Conservation (phyloP, 1,139 yeast genomes). For the Pichia sp. region DNA sequence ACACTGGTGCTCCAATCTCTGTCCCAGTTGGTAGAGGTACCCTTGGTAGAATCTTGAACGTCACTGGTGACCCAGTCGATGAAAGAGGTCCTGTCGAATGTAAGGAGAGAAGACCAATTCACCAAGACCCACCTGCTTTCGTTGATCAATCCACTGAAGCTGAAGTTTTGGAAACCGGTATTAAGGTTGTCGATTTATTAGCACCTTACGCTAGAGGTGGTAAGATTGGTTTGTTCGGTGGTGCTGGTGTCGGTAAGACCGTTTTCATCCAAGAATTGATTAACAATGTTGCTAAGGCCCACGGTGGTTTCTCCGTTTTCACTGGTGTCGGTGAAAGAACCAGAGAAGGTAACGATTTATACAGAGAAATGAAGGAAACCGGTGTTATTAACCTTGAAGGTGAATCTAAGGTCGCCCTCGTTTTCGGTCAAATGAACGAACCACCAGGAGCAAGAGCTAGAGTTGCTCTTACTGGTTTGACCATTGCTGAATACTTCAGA, state of each 20-base stretch:
- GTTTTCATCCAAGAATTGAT: conserved; percentile 99
- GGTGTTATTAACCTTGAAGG: conserved; percentile 99
- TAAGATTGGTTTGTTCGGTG: conserved; percentile 99
- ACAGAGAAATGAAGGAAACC: conserved; percentile 99
- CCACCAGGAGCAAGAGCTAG: conserved; percentile 99
- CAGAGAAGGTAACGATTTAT: conserved; percentile 99
- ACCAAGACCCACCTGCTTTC: conserved; percentile 95
- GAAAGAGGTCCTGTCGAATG: conserved; percentile 98
- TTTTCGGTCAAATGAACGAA: conserved; percentile 99
- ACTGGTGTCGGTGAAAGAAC: conserved; percentile 99
- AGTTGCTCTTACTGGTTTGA: conserved; percentile 99
- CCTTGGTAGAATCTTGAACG: conserved; percentile 97
- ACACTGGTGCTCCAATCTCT: conserved; percentile 98
- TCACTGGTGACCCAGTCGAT: conserved; percentile 99
- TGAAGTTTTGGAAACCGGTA: conserved; percentile 99
- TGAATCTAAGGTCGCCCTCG: conserved; percentile 99
- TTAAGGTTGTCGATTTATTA: conserved; percentile 97
- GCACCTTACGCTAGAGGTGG: conserved; percentile 99
- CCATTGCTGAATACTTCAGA: conserved; percentile 99
- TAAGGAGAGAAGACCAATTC: conserved; percentile 93
- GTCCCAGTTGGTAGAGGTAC: conserved; percentile 99
- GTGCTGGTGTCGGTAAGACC: conserved; percentile 99
- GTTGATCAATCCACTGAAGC: conserved; percentile 97
- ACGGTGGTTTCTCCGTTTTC: conserved; percentile 99
- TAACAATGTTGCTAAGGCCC: conserved; percentile 99